Base-by-base conservation (phyloP, 495 filamentous ascomycete genomes). In the Tirmania nivea region DNA sequence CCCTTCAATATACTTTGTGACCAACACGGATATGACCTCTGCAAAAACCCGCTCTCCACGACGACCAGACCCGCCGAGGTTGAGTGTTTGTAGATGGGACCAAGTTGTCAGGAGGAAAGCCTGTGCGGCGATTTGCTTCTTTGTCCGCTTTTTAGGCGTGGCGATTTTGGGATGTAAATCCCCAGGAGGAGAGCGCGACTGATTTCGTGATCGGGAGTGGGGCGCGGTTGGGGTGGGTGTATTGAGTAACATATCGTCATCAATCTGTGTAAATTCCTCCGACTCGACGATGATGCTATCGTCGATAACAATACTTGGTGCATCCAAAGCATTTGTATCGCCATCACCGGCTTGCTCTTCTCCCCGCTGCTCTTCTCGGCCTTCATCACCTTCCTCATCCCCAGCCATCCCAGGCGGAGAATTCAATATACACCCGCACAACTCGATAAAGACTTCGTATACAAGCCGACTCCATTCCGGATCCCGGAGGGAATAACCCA, bases 1-100 rank as follows among this genome's bases (percentile, higher is more conserved):
- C 12, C 50, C 36, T n/a, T 61, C 49, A 42, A 65, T 64, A 37
- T 65, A 65, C 21, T 51, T 57, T 21, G 62, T 65, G 34, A 65
- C 37, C 10, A 65, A 52, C 8, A 59, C 59, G 34, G 64, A 61
- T 48, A 65, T 64, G 21, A 65, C 62, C 56, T 65, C 62, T 14
- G 62, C 62, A 52, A 65, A 65, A 17, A 65, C 62, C 8, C 62
- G 52, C 45, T 65, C 62, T 10, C 62, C 62, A 48, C 62, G 54
- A 17, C 62, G 54, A n/a, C 62, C 62, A 3, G 56, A 56, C 2
- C 62, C 62, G 37, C 62, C 62, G 54, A 65, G 54, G 14, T 61
- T 61, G 12, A 65, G 35, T 37, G 56, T 61, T 53, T 65, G 62
- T 56, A 65, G 59, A 11, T 34, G 48, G n/a, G 35, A 48, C 62